These are phyloP conservation scores for Candida oleophila DNA, from an alignment of 805 yeast genomes.

Conservation along the genomic window DNA sequence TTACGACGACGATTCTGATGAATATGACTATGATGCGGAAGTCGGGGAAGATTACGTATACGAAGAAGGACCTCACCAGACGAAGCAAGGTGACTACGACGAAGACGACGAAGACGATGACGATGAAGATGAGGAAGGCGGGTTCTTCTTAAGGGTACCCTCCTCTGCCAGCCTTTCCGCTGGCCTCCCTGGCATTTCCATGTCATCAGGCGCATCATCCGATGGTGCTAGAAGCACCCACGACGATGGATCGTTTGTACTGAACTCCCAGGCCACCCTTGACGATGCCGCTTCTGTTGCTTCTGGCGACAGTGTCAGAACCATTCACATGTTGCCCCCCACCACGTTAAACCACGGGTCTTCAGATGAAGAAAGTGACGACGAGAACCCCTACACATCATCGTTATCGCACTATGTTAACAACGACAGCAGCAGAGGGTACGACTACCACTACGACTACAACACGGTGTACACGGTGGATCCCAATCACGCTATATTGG, in stretches of 20 bases:
- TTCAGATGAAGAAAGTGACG: conserved; percentile 60
- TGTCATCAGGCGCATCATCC: neutral
- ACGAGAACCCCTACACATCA: conserved; percentile 49
- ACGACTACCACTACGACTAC: conserved; percentile 76
- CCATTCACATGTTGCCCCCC: conserved; percentile 81
- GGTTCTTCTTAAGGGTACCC: conserved; percentile 61
- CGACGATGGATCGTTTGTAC: neutral
- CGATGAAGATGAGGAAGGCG: conserved; percentile 63
- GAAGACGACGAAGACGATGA: conserved; percentile 38
- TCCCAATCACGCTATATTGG: conserved; percentile 40
- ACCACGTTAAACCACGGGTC: conserved; percentile 80
- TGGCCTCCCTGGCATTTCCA: neutral
- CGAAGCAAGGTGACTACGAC: conserved; percentile 14
- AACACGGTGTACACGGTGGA: conserved; percentile 70
- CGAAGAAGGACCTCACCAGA: conserved; percentile 2
- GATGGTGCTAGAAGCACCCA: neutral
- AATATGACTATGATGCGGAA: conserved; percentile 18
- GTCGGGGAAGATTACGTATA: conserved; percentile 15
- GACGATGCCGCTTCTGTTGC: conserved; percentile 32
- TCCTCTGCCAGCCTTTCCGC: conserved; percentile 29
- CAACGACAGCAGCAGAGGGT: conserved; percentile 61
- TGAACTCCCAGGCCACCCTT: neutral
- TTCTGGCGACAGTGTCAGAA: conserved; percentile 38
- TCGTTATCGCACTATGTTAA: conserved; percentile 71
- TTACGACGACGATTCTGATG: conserved; percentile 26